Evolutionary conservation across 192 early-diverging fungal species (phyloP).

Genomic region (Coemansia sp.): DNA sequence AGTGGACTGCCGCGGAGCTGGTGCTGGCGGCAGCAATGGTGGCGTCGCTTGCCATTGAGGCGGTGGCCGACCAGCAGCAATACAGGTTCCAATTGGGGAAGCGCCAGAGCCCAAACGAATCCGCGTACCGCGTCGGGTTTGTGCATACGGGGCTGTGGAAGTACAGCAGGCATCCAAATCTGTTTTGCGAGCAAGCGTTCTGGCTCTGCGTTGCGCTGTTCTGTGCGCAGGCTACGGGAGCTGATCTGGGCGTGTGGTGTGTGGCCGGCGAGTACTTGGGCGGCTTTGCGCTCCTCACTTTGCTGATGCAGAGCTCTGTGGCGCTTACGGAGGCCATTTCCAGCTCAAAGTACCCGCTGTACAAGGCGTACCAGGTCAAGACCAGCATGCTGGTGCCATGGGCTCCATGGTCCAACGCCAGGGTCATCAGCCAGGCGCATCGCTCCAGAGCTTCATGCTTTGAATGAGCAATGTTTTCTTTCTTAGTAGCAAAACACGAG

Average conservation of each 20-base stretch:
- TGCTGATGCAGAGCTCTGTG: constrained; percentile 72
- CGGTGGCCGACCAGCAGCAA: constrained; percentile 81
- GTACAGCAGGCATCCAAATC: constrained; percentile 83
- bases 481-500: too few species aligned
- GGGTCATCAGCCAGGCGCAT: constrained; percentile 19
- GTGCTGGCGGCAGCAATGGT: constrained; percentile 51
- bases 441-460: neutral
- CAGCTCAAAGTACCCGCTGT: constrained; percentile 73
- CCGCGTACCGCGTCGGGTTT: constrained; percentile 63
- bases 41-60: constrained; percentile 62
- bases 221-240: neutral
- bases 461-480: neutral
- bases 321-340: constrained; percentile 67
- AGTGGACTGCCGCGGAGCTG: constrained; percentile 55
- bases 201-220: constrained; percentile 51
- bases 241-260: constrained; percentile 18
- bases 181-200: constrained; percentile 74
- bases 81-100: constrained; percentile 69
- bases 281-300: constrained; percentile 55
- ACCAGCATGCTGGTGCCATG: constrained; percentile 66
- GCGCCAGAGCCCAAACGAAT: constrained; percentile 18
- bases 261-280: constrained; percentile 42
- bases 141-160: constrained; percentile 71
- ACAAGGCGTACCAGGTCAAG: constrained; percentile 65
- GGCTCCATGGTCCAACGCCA: constrained; percentile 20